Evolutionary conservation across 108 stramenopile genomes (phyloP).

Genomic region (Cyclostephanos invisitatus): DNA sequence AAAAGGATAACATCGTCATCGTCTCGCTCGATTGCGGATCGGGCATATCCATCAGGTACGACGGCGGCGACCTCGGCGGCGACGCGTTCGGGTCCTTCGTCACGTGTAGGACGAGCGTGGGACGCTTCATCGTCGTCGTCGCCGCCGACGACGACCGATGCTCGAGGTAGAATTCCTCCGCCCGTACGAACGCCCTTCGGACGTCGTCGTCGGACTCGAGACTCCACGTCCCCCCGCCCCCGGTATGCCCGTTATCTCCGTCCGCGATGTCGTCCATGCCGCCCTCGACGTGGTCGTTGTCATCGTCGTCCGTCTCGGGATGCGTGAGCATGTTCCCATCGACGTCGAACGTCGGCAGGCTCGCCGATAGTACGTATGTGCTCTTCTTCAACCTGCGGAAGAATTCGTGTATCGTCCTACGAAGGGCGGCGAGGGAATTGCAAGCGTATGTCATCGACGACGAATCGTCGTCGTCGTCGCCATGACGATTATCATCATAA

Average conservation of each 20-base stretch:
- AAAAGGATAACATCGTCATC: slow-evolving; percentile 92
- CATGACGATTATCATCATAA: neutral
- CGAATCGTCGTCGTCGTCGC: slow-evolving; percentile 4
- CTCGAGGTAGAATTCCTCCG: slow-evolving; percentile 64
- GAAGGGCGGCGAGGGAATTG: slow-evolving; percentile 59
- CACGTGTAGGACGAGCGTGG: slow-evolving; percentile 73
- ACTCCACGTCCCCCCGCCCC: slow-evolving; percentile 39
- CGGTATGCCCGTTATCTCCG: no score
- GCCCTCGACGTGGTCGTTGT: slow-evolving; percentile 5
- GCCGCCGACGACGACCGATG: slow-evolving; percentile 6
- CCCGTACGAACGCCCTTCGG: slow-evolving; percentile 56
- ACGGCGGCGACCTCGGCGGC: slow-evolving; percentile 69
- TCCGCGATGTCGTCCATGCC: neutral
- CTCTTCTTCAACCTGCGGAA: slow-evolving; percentile 75
- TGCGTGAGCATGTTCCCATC: slow-evolving; percentile 56
- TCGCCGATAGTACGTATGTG: slow-evolving; percentile 69
- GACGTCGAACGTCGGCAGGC: slow-evolving; percentile 55
- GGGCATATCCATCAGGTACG: slow-evolving; percentile 68
- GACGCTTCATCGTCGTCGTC: slow-evolving; percentile 56
- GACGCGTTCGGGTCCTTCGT: slow-evolving; percentile 85
- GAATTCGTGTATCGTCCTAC: slow-evolving; percentile 72
- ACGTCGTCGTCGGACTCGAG: slow-evolving; percentile 77
- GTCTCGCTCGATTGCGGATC: slow-evolving; percentile 67
- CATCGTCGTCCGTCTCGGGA: slow-evolving; percentile 17
- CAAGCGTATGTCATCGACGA: slow-evolving; percentile 36